Evolutionary conservation across 2,329 filamentous ascomycete genomes (phyloP).

Genomic region (Colletotrichum melonis): DNA sequence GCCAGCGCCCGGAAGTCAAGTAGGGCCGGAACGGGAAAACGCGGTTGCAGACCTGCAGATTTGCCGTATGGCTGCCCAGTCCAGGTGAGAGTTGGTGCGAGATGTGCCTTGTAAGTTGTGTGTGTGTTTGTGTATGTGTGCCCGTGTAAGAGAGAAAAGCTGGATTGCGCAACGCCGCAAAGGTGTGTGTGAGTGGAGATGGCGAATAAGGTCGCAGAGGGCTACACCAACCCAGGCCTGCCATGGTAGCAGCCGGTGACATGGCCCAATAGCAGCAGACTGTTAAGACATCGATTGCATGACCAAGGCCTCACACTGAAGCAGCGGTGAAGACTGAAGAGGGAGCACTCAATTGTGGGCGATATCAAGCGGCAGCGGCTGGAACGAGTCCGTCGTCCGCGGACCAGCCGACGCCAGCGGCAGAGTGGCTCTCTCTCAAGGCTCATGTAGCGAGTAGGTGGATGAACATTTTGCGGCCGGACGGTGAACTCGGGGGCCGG

Average conservation of each 20-base stretch:
- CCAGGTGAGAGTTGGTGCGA: neutral
- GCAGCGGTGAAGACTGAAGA: slow-evolving; percentile 8
- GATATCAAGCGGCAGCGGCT: neutral
- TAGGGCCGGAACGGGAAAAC: slow-evolving; percentile 26
- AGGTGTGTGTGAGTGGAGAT: slow-evolving; percentile 19
- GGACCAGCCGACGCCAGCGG: no score
- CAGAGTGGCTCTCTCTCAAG: no score
- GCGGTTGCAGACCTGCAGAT: slow-evolving; percentile 6
- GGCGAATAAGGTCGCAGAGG: slow-evolving; percentile 18
- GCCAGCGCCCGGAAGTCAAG: slow-evolving; percentile 18
- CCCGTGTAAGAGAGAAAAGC: neutral
- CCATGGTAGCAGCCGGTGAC: slow-evolving; percentile 1
- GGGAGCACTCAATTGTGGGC: neutral
- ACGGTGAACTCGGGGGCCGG: slow-evolving; percentile 2
- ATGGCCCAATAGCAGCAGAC: slow-evolving; percentile 1
- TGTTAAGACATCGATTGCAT: neutral
- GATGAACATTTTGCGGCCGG: neutral
- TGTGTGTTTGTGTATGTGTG: neutral
- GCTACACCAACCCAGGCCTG: neutral
- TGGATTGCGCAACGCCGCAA: neutral
- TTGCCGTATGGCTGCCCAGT: neutral
- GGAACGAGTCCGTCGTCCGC: no score
- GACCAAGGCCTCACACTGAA: neutral
- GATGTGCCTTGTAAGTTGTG: neutral
- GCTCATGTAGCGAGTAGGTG: no score